A percentile compares a stretch with the other conserved stretches of the same genome.
Evolutionary conservation across 1,139 yeast genomes (phyloP).

Genomic region (Geotrichum armillariae): DNA sequence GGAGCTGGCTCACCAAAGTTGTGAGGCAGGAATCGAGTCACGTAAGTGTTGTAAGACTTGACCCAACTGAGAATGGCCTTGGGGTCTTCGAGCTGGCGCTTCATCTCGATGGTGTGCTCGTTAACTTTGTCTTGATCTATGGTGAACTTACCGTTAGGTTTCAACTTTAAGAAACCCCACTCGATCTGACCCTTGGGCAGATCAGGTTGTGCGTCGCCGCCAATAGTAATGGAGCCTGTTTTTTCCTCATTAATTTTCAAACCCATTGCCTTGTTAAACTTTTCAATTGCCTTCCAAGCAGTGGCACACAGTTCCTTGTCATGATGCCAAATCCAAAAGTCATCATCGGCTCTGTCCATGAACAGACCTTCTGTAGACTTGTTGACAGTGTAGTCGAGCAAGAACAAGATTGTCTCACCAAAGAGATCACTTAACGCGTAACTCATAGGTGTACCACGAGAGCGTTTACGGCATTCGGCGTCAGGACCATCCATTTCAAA

Average conservation of each 20-base stretch:
- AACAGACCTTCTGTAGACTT: conserved; percentile 21
- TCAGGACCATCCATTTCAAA: conserved; percentile 15
- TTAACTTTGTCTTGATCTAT: conserved; percentile 23
- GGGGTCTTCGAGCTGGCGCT: conserved; percentile 21
- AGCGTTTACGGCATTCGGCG: conserved; percentile 12
- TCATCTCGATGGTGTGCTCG: conserved; percentile 24
- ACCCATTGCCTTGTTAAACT: conserved; percentile 24
- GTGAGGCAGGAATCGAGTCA: conserved; percentile 21
- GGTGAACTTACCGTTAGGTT: conserved; percentile 15
- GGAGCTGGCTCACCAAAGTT: conserved; percentile 25
- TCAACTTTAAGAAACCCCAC: conserved; percentile 25
- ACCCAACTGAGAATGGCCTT: conserved; percentile 23
- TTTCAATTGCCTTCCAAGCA: conserved; percentile 24
- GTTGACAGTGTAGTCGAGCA: conserved; percentile 25
- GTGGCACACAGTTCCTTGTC: conserved; percentile 19
- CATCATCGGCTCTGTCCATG: conserved; percentile 27
- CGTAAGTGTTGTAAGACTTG: conserved; percentile 25
- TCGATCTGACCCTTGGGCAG: conserved; percentile 23
- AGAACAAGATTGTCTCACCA: conserved; percentile 25
- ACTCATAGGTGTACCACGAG: conserved; percentile 24
- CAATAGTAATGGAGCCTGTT: conserved; percentile 25
- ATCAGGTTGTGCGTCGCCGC: background rate
- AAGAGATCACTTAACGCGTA: conserved; percentile 24
- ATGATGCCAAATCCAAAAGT: conserved; percentile 28
- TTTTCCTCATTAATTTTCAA: conserved; percentile 26